These are phyloP conservation scores for Colletotrichum tamarilloi DNA, from an alignment of 2,329 filamentous ascomycete species.

Conservation along the genomic window DNA sequence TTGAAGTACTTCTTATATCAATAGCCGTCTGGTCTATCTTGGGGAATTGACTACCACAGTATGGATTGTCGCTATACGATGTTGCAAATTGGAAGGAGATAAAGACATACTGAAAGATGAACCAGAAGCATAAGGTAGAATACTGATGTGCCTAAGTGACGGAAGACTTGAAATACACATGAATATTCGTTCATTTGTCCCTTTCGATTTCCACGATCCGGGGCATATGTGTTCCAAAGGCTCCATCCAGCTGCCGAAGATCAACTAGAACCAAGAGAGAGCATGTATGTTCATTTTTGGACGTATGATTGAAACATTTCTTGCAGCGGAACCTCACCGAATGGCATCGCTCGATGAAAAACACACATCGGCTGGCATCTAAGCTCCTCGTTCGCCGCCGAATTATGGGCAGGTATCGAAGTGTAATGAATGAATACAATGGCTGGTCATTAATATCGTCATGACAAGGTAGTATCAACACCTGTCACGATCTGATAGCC, in stretches of 20 bases:
- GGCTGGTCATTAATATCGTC: background rate
- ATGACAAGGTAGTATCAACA: background rate
- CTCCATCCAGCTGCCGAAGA: background rate
- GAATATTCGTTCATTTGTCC: background rate
- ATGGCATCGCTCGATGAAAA: too few species aligned
- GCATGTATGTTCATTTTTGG: too few species aligned
- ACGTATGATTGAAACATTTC: too few species aligned
- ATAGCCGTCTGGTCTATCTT: background rate
- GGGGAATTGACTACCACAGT: background rate
- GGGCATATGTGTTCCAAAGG: background rate
- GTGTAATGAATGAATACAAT: background rate
- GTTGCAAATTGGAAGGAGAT: background rate
- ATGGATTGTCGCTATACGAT: background rate
- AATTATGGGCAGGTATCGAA: background rate
- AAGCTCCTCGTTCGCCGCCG: background rate
- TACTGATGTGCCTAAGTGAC: background rate
- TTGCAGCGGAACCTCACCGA: background rate
- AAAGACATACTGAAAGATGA: background rate
- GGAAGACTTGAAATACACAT: background rate
- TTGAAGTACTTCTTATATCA: background rate
- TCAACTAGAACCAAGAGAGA: too few species aligned
- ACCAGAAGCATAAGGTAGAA: background rate
- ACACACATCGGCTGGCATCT: background rate
- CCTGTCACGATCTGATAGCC: too few species aligned
- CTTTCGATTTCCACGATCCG: background rate